Evolutionary conservation across 139 green algal genomes (phyloP).

Genomic region (Dunaliella sp.): DNA sequence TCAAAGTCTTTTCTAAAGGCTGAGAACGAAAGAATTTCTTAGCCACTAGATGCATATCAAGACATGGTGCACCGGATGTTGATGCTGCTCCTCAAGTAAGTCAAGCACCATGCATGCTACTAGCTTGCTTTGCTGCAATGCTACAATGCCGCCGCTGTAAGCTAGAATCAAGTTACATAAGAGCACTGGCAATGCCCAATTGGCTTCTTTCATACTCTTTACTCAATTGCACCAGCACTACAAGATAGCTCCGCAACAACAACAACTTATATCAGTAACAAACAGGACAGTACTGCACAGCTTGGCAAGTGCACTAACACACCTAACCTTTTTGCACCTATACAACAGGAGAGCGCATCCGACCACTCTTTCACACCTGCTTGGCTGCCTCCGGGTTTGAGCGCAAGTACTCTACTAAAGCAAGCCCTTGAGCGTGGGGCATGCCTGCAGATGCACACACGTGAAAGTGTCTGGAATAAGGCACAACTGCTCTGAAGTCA

Average conservation of each 20-base stretch:
- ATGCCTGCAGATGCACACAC: slow-evolving; percentile 26
- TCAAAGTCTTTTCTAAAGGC: slow-evolving; percentile 11
- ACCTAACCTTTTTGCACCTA: not conserved
- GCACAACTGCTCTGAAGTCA: not conserved
- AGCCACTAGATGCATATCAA: no score
- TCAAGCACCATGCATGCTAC: no score
- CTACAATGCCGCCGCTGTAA: no score
- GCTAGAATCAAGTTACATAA: no score
- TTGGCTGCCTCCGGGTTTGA: slow-evolving; percentile 62
- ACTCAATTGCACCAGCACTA: not conserved
- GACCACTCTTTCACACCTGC: slow-evolving; percentile 9
- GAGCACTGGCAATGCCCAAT: not conserved
- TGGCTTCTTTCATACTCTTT: not conserved
- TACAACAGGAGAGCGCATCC: no score
- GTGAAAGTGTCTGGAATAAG: not conserved
- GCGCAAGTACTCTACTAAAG: slow-evolving; percentile 61
- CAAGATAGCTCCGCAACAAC: no score
- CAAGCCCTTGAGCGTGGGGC: slow-evolving; percentile 39
- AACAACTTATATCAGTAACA: no score
- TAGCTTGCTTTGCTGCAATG: no score
- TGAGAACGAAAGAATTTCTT: no score
- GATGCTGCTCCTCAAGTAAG: no score
- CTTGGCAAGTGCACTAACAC: not conserved
- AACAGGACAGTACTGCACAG: no score
- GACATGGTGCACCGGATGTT: no score